Base-by-base conservation (phyloP, 805 yeast species). In the Pichia eremophila region DNA sequence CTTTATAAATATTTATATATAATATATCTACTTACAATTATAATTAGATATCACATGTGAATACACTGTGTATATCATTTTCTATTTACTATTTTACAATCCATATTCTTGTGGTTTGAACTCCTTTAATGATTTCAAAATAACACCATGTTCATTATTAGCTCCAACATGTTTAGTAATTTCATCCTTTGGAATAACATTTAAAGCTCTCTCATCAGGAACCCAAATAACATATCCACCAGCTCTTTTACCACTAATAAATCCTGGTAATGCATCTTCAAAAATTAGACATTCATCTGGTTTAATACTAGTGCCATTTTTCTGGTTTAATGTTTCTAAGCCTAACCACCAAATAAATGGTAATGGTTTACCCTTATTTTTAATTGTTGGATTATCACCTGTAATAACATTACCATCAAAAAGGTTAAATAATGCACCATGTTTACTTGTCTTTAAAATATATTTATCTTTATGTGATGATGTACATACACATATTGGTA, bases 201-300 rank as follows among this genome's bases (percentile, higher is more conserved):
- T 68, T 34, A 76, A 58, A 0, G 95, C 95, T 49, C 85, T 78
- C 27, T 74, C 73, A 64, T 91, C 91, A 10, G 99, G 98, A 14
- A 90, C 84, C 99, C 98, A 93, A 43, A 91, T 75, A n/a, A 91
- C 96, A 46, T 73, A 74, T 14, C 87, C 85, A 11, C 89, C 90
- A 35, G 96, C 88, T 17, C 85, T 81, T 47, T 74, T 75, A 14
- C 95, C 99, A 4, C 96, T 83, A 17, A 70, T 60, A 22, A 91
- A 91, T 3, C 99, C 99, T 0, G 96, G 90, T 40, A 89, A 71
- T 3, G 96, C 98, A 66, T 93, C 99, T 69, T 93, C 99, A 64
- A 93, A 93, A 2, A 93, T 84, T 32, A 93, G 64, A 57, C 95
- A 85, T 58, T 93, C 96, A 32, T 78, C 80, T 5, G 91, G 84